Percentiles rank a stretch among this genome's conserved stretches.
These are phyloP conservation scores for Xylariomycetidae sp. DNA, from an alignment of 2,329 filamentous ascomycete species.

Conservation along the genomic window DNA sequence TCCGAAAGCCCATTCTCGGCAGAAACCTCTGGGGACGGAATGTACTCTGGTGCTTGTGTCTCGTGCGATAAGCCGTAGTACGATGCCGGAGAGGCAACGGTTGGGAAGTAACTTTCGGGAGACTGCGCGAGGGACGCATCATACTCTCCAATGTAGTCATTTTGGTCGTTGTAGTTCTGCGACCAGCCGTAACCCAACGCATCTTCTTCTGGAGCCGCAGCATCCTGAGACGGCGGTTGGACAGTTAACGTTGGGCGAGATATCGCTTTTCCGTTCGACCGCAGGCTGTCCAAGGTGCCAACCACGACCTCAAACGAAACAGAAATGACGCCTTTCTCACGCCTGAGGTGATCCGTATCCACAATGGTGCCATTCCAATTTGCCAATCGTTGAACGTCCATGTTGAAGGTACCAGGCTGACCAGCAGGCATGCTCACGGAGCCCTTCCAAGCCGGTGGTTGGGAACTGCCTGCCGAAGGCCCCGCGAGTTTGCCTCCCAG, in stretches of 20 bases:
- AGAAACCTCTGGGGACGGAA: conserved; percentile 55
- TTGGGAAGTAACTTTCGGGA: conserved; percentile 21
- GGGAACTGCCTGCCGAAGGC: conserved; percentile 38
- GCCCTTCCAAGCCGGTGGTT: conserved; percentile 35
- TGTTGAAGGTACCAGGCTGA: conserved; percentile 27
- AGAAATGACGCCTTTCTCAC: conserved; percentile 87
- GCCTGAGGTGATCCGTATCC: conserved; percentile 77
- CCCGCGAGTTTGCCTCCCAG: conserved; percentile 76
- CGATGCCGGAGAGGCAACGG: conserved; percentile 24
- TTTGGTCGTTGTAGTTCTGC: conserved; percentile 23
- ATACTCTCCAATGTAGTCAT: conserved; percentile 18
- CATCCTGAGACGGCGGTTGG: conserved; percentile 15
- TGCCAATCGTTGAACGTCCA: conserved; percentile 39
- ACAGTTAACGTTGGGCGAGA: conserved; percentile 15
- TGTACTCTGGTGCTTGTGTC: conserved; percentile 39
- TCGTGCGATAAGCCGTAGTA: conserved; percentile 28
- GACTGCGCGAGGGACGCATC: conserved; percentile 11
- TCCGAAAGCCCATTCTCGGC: conserved; percentile 64
- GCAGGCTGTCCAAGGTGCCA: conserved; percentile 69
- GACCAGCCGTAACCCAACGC: conserved; percentile 25
- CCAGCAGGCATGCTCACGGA: conserved; percentile 27
- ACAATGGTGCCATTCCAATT: conserved; percentile 65
- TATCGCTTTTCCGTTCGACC: conserved; percentile 22
- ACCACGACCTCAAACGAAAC: conserved; percentile 82
- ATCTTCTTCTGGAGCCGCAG: conserved; percentile 11